phyloP scores from a whole-genome alignment of 495 filamentous ascomycete species.

The Xylaria cubensis region DNA sequence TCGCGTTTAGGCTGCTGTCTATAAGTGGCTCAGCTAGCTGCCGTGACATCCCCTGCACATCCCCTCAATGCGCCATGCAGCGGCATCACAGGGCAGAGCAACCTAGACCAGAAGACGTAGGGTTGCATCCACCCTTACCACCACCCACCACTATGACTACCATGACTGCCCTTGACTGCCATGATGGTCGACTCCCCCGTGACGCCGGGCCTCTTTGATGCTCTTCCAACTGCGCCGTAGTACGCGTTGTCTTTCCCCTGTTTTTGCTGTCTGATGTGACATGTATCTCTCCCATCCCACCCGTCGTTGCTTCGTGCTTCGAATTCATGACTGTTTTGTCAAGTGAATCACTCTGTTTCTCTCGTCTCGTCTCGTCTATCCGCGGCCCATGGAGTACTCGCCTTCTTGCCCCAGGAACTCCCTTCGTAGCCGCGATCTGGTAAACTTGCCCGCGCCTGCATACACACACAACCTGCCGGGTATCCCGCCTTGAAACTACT shows the following conservation, averaged over 20 bases:
- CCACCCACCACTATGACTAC: too few species aligned
- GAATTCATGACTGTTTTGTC: conserved; percentile 23
- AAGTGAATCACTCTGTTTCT: conserved; percentile 28
- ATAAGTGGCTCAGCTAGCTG: conserved; percentile 31
- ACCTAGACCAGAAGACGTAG: conserved; percentile 18
- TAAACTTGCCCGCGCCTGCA: neutral
- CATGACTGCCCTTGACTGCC: neutral
- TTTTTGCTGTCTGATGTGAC: conserved; percentile 35
- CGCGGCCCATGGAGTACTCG: conserved; percentile 21
- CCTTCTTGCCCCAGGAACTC: conserved; percentile 8
- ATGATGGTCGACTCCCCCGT: conserved; percentile 31
- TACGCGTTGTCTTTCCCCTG: conserved; percentile 29
- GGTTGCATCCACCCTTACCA: conserved; percentile 8
- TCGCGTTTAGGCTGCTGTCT: conserved; percentile 28
- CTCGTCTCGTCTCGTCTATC: conserved; percentile 29
- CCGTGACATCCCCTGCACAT: conserved; percentile 9
- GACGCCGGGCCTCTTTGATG: conserved; percentile 34
- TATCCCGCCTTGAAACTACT: conserved; percentile 5
- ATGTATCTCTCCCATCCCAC: conserved; percentile 26
- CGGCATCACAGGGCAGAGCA: conserved; percentile 25
- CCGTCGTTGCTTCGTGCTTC: conserved; percentile 22
- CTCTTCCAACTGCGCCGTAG: conserved; percentile 20
- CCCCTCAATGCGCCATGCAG: neutral
- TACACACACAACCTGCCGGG: neutral
- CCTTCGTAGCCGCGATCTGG: conserved; percentile 19